Conservation (phyloP, 2,329 filamentous ascomycete species). For the Sarocladiaceae sp. region DNA sequence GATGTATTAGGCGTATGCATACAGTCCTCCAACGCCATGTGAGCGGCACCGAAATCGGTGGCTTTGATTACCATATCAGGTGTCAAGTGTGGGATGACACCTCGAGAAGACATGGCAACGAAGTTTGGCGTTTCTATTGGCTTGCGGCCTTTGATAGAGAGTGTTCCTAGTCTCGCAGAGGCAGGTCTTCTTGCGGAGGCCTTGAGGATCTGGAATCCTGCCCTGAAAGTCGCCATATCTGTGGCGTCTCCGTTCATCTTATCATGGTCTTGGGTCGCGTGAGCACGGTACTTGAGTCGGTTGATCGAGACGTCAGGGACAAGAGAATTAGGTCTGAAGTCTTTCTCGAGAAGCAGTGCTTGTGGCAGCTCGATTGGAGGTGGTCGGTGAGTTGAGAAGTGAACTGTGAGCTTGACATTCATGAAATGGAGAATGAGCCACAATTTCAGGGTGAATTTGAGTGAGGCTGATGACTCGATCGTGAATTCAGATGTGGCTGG, state of each 20-base stretch:
- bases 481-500: too few species aligned
- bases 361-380: too few species aligned
- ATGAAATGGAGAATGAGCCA: not conserved
- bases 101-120: conserved; percentile 75
- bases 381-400: too few species aligned
- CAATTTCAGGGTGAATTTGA: not conserved
- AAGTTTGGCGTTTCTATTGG: conserved; percentile 80
- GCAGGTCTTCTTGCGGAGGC: conserved; percentile 32
- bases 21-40: conserved; percentile 92
- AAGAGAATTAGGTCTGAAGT: not conserved
- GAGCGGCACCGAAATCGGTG: conserved; percentile 64
- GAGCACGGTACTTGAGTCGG: not conserved
- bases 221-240: conserved; percentile 19
- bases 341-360: too few species aligned
- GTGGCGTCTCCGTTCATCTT: conserved; percentile 15
- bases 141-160: conserved; percentile 58
- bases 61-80: conserved; percentile 73
- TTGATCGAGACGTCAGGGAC: not conserved
- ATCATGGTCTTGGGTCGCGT: conserved; percentile 1
- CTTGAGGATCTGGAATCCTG: conserved; percentile 43
- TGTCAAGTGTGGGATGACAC: conserved; percentile 80
- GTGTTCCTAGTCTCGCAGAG: conserved; percentile 61
- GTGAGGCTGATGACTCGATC: not conserved
- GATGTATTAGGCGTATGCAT: conserved; percentile 41
- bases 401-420: too few species aligned